phyloP scores from a whole-genome alignment of 768 basidiomycete genomes.

The Lactarius vividus region DNA sequence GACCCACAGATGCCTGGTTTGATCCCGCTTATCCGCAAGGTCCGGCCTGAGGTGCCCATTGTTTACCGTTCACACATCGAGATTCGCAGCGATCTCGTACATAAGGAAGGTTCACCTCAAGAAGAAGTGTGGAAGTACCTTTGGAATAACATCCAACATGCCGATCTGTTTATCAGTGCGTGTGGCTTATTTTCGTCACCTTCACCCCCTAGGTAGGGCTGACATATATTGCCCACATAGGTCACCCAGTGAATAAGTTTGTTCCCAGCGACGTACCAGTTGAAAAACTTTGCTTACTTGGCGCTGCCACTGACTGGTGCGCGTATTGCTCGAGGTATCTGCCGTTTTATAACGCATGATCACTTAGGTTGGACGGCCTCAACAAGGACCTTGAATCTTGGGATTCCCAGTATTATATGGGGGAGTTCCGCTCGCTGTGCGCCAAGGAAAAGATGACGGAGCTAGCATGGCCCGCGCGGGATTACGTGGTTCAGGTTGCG shows the following conservation, averaged over 20 bases:
- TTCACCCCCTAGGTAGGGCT: not conserved
- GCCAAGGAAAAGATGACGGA: constrained; percentile 78
- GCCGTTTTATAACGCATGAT: not conserved
- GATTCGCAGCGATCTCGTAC: constrained; percentile 77
- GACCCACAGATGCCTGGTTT: constrained; percentile 94
- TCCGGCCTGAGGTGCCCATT: constrained; percentile 82
- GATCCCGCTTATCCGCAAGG: constrained; percentile 87
- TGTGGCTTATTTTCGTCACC: constrained; percentile 10
- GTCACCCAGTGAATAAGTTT: constrained; percentile 91
- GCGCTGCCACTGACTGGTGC: constrained; percentile 84
- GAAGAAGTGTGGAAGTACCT: constrained; percentile 94
- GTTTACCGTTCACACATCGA: constrained; percentile 96
- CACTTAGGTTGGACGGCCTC: constrained; percentile 78
- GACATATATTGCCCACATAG: constrained; percentile 32
- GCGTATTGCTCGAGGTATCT: constrained; percentile 31
- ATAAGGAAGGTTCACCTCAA: constrained; percentile 78
- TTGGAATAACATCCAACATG: constrained; percentile 86
- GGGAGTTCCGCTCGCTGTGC: constrained; percentile 78
- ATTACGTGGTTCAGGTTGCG: constrained; percentile 90
- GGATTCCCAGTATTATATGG: constrained; percentile 89
- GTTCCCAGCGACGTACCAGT: constrained; percentile 82
- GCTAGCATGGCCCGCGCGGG: constrained; percentile 73
- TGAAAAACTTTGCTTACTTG: constrained; percentile 67
- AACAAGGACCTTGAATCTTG: constrained; percentile 84
- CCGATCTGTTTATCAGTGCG: constrained; percentile 87